Conservation (phyloP, 148 eudicot genomes). For the Fallopia convolvulus region DNA sequence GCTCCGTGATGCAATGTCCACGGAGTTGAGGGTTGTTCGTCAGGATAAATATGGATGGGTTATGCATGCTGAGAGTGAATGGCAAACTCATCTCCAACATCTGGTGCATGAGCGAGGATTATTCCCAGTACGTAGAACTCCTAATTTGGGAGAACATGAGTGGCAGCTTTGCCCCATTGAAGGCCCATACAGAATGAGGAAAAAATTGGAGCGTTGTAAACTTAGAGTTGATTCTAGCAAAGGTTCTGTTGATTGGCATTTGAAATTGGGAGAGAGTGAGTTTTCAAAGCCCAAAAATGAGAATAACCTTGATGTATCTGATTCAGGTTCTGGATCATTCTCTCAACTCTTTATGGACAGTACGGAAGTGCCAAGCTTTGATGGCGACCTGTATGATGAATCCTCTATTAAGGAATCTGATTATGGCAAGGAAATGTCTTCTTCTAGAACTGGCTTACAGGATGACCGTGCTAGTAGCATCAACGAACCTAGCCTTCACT, state of each 20-base stretch:
- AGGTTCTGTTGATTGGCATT: constrained; percentile 63
- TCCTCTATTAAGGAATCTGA: constrained; percentile 57
- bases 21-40: constrained; percentile 90
- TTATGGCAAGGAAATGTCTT: constrained; percentile 49
- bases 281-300: constrained; percentile 48
- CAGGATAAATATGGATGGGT: constrained; percentile 99
- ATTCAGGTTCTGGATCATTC: constrained; percentile 61
- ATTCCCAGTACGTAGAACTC: constrained; percentile 56
- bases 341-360: constrained; percentile 49
- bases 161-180: constrained; percentile 99
- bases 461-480: constrained; percentile 75
- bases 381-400: constrained; percentile 63
- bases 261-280: constrained; percentile 50
- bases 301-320: constrained; percentile 50
- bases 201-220: constrained; percentile 91
- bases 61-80: constrained; percentile 96
- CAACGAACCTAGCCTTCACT: constrained; percentile 75
- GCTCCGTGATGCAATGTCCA: constrained; percentile 89
- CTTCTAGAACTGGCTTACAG: constrained; percentile 59
- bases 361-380: constrained; percentile 38
- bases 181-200: constrained; percentile 96
- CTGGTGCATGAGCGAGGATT: constrained; percentile 93
- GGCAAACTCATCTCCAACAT: constrained; percentile 97
- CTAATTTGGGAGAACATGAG: constrained; percentile 44
- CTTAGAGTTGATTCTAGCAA: constrained; percentile 66